Percentiles rank a stretch among this genome's conserved stretches.
phyloP scores from a whole-genome alignment of 1,284 basidiomycete species.

The Farysia itapuensis region DNA sequence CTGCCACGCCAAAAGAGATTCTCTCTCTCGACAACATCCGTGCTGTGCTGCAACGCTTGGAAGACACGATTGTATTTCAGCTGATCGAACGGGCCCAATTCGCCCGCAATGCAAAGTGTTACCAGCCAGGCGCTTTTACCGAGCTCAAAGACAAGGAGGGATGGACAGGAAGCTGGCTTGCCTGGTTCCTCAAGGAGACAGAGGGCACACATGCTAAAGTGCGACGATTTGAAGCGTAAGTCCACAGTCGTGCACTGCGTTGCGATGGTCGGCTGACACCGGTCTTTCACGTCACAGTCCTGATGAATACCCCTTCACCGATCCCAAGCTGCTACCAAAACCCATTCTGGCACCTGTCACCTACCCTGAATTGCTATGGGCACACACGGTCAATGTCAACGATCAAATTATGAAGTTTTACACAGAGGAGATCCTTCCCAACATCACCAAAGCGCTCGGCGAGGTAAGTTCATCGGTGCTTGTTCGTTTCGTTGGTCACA shows the following conservation, averaged over 20 bases:
- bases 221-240: slow-evolving; percentile 32
- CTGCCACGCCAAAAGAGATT: slow-evolving; percentile 59
- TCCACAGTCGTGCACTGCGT: slow-evolving; percentile 1
- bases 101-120: slow-evolving; percentile 88
- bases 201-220: slow-evolving; percentile 78
- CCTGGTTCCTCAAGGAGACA: slow-evolving; percentile 95
- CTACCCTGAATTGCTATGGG: slow-evolving; percentile 75
- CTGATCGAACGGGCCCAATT: slow-evolving; percentile 94
- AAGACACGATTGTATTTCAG: slow-evolving; percentile 97
- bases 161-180: slow-evolving; percentile 85
- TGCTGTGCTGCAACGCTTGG: slow-evolving; percentile 80
- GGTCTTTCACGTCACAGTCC: slow-evolving; percentile 64
- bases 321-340: slow-evolving; percentile 70
- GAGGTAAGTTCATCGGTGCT: slow-evolving; percentile 13
- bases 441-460: slow-evolving; percentile 67
- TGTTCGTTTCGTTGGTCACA: too few species aligned
- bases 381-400: slow-evolving; percentile 88
- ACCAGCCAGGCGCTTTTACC: slow-evolving; percentile 75
- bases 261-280: not conserved
- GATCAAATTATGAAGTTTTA: slow-evolving; percentile 86
- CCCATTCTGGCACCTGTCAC: slow-evolving; percentile 77
- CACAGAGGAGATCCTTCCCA: slow-evolving; percentile 75
- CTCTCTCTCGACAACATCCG: slow-evolving; percentile 83
- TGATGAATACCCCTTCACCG: slow-evolving; percentile 95
- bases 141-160: slow-evolving; percentile 68